These are phyloP conservation scores for Saccharomycopsis javanensis DNA, from an alignment of 805 yeast genomes.

Conservation along the genomic window DNA sequence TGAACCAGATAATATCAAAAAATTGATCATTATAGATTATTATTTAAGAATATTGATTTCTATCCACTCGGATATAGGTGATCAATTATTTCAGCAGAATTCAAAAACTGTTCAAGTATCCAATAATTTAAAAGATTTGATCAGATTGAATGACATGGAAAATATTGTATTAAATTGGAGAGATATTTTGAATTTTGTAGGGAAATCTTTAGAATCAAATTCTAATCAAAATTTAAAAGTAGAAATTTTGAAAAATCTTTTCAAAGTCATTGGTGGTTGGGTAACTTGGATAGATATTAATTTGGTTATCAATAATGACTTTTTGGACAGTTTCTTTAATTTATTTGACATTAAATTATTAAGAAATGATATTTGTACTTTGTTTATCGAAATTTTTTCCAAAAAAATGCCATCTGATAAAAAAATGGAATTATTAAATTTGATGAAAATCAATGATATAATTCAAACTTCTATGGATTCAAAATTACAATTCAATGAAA, in stretches of 20 bases:
- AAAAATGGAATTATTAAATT: constrained; percentile 57
- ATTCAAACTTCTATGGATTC: constrained; percentile 25
- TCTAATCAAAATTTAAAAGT: constrained; percentile 25
- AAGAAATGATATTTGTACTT: constrained; percentile 47
- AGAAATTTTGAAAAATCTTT: constrained; percentile 47
- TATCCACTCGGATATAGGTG: constrained; percentile 89
- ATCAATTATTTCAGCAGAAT: constrained; percentile 69
- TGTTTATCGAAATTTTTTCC: constrained; percentile 43
- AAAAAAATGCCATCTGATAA: constrained; percentile 50
- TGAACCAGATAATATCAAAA: constrained; percentile 24
- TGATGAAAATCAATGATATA: constrained; percentile 42
- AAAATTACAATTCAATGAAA: constrained; percentile 28
- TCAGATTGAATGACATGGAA: constrained; percentile 69
- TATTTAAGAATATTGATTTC: constrained; percentile 63
- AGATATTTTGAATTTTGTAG: constrained; percentile 48
- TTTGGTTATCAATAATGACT: constrained; percentile 53
- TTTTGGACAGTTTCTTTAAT: constrained; percentile 47
- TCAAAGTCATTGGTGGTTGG: constrained; percentile 70
- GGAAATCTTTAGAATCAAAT: constrained; percentile 49
- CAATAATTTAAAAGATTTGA: constrained; percentile 66
- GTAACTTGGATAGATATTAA: constrained; percentile 89
- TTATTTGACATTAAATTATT: constrained; percentile 41
- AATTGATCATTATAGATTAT: constrained; percentile 44
- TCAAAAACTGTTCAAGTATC: constrained; percentile 51
- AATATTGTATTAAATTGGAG: constrained; percentile 60